Evolutionary conservation across 2,329 filamentous ascomycete species (phyloP).

Genomic region (Fusarium dlaminii): DNA sequence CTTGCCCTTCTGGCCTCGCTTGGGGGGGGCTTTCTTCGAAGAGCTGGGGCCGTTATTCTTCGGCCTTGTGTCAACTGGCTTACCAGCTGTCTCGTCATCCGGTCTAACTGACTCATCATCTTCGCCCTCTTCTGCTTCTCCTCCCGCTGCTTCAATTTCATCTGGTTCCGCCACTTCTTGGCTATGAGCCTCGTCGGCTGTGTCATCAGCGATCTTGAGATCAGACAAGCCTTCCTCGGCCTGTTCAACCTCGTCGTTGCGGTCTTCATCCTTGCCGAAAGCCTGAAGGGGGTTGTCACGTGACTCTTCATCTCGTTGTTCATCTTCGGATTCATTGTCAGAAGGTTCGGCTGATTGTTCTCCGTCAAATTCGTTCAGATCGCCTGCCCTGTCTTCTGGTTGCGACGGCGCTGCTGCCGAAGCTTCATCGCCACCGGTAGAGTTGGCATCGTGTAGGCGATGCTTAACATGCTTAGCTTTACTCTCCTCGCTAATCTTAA

Average conservation of each 20-base stretch:
- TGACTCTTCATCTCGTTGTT: conserved; percentile 41
- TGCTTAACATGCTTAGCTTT: conserved; percentile 83
- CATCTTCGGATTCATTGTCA: conserved; percentile 47
- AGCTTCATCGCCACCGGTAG: conserved; percentile 20
- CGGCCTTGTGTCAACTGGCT: conserved; percentile 8
- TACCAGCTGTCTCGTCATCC: conserved; percentile 22
- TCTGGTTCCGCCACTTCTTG: conserved; percentile 47
- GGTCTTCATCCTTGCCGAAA: conserved; percentile 31
- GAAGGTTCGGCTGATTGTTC: conserved; percentile 45
- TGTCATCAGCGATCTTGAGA: conserved; percentile 41
- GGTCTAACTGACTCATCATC: conserved; percentile 29
- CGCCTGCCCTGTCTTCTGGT: conserved; percentile 37
- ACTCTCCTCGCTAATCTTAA: conserved; percentile 89
- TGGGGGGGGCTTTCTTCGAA: conserved; percentile 56
- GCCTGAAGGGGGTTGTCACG: conserved; percentile 53
- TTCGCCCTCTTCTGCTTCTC: conserved; percentile 40
- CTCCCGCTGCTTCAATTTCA: conserved; percentile 38
- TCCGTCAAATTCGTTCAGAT: conserved; percentile 31
- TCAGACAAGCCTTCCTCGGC: conserved; percentile 38
- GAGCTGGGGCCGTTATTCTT: conserved; percentile 29
- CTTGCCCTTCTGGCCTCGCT: conserved; percentile 82
- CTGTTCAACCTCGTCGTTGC: conserved; percentile 43
- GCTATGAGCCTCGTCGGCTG: conserved; percentile 28
- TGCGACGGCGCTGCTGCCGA: conserved; percentile 30
- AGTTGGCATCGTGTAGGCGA: conserved; percentile 46